A percentile compares a stretch with the other conserved stretches of the same genome.
phyloP scores from a whole-genome alignment of 257 asterid genomes.

The Salvia splendens region DNA sequence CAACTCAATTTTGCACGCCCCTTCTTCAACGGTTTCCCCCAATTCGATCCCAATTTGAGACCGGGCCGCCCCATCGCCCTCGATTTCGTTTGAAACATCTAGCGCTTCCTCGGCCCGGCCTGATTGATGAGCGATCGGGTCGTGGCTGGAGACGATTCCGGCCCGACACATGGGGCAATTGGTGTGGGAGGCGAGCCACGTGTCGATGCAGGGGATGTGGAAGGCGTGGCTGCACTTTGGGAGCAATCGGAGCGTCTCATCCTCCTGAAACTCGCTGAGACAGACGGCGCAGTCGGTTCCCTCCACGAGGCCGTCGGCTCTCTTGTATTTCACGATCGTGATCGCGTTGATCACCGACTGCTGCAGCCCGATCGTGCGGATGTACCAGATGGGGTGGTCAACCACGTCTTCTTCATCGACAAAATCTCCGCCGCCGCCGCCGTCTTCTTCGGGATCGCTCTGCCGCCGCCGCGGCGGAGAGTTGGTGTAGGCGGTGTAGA shows the following conservation, averaged over 20 bases:
- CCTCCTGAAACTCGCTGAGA: conserved; percentile 68
- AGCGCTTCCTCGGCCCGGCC: not conserved
- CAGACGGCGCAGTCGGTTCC: conserved; percentile 81
- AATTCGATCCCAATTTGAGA: conserved; percentile 16
- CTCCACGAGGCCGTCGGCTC: conserved; percentile 59
- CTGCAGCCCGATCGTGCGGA: conserved; percentile 68
- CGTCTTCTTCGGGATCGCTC: not conserved
- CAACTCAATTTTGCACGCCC: not conserved
- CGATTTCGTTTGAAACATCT: too few species aligned
- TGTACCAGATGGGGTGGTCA: conserved; percentile 80
- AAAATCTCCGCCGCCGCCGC: conserved; percentile 32
- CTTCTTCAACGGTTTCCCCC: conserved; percentile 14
- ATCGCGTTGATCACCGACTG: conserved; percentile 64
- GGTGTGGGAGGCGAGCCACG: conserved; percentile 80
- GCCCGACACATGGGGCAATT: conserved; percentile 88
- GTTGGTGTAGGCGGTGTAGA: conserved; percentile 8
- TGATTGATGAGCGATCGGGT: not conserved
- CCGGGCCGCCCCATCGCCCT: not conserved
- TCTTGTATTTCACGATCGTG: conserved; percentile 53
- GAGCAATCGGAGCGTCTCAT: conserved; percentile 60
- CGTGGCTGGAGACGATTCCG: conserved; percentile 34
- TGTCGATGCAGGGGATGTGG: conserved; percentile 76
- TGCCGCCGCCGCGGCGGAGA: too few species aligned
- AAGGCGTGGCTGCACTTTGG: conserved; percentile 86
- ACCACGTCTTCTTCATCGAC: conserved; percentile 51